Evolutionary conservation across 805 yeast genomes (phyloP).

Genomic region (Sporopachydermia quercuum): DNA sequence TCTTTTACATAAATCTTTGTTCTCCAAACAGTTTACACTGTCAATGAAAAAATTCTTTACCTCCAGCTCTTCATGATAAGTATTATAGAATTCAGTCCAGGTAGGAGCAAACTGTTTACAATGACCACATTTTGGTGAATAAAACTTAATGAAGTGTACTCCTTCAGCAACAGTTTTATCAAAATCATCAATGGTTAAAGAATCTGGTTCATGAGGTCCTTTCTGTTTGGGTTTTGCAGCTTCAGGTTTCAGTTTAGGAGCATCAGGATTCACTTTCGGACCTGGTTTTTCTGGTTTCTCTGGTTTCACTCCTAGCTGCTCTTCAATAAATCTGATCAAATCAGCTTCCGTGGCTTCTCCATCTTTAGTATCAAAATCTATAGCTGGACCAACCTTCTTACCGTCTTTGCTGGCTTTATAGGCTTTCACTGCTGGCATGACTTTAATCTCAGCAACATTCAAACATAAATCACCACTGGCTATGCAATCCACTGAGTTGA

Average conservation of each 20-base stretch:
- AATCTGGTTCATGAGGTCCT: slow-evolving; percentile 24
- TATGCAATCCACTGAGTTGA: slow-evolving; percentile 76
- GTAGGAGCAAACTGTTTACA: slow-evolving; percentile 54
- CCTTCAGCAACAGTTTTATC: slow-evolving; percentile 30
- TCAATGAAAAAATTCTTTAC: slow-evolving; percentile 33
- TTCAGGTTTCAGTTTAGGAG: too few relatives aligned
- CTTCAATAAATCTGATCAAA: neutral
- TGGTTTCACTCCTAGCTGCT: slow-evolving; percentile 1
- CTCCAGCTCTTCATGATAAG: slow-evolving; percentile 28
- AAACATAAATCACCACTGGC: slow-evolving; percentile 74
- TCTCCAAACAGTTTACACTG: slow-evolving; percentile 62
- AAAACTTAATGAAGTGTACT: slow-evolving; percentile 58
- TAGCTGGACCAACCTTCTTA: neutral
- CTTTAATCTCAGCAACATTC: neutral
- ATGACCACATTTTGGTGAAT: slow-evolving; percentile 62
- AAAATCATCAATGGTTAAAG: slow-evolving; percentile 34
- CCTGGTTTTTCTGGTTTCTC: slow-evolving; percentile 3
- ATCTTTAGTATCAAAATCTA: slow-evolving; percentile 1
- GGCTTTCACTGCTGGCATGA: neutral
- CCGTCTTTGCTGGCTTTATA: neutral
- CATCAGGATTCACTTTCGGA: slow-evolving; percentile 2
- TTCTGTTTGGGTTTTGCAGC: slow-evolving; percentile 10
- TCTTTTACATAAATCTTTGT: slow-evolving; percentile 58
- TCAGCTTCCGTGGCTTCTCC: slow-evolving; percentile 4
- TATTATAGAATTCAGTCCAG: slow-evolving; percentile 48